A percentile compares a stretch with the other conserved stretches of the same genome.
Evolutionary conservation across 1,284 basidiomycete genomes (phyloP).

Genomic region (Irpex sp.): DNA sequence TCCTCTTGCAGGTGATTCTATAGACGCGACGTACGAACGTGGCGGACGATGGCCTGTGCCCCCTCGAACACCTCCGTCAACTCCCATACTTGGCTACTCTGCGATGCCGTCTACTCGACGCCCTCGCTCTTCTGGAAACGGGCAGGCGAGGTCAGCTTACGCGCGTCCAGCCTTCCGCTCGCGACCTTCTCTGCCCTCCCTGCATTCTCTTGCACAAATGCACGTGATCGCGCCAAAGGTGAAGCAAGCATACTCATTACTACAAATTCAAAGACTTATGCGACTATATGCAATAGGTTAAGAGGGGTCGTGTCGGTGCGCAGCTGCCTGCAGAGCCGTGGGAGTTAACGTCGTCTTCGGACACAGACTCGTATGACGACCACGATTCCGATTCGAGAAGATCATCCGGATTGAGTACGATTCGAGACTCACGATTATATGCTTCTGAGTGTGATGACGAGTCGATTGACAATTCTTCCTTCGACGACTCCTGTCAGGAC

Average conservation of each 20-base stretch:
- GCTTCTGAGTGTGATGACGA: constrained; percentile 1
- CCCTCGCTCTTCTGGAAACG: constrained; percentile 33
- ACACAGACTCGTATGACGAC: constrained; percentile 5
- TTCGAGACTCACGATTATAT: constrained; percentile 25
- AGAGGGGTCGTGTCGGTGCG: constrained; percentile 18
- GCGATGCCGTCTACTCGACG: constrained; percentile 19
- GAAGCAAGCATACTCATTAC: constrained; percentile 13
- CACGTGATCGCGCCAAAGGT: constrained; percentile 58
- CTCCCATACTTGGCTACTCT: constrained; percentile 15
- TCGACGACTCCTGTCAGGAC: not conserved
- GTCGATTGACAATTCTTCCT: not conserved
- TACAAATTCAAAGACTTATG: not conserved
- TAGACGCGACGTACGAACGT: constrained; percentile 1
- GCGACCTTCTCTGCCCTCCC: constrained; percentile 65
- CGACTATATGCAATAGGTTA: constrained; percentile 10
- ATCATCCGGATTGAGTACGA: constrained; percentile 25
- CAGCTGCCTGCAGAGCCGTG: constrained; percentile 18
- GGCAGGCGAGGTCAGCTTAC: constrained; percentile 47
- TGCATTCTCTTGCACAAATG: constrained; percentile 54
- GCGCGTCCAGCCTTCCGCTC: constrained; percentile 55
- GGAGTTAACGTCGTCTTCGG: constrained; percentile 1
- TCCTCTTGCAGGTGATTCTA: constrained; percentile 2
- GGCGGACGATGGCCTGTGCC: constrained; percentile 15
- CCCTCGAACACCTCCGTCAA: constrained; percentile 15
- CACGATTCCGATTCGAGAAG: constrained; percentile 18